Evolutionary conservation across 257 asterid genomes (phyloP).

Genomic region (Striga asiatica): DNA sequence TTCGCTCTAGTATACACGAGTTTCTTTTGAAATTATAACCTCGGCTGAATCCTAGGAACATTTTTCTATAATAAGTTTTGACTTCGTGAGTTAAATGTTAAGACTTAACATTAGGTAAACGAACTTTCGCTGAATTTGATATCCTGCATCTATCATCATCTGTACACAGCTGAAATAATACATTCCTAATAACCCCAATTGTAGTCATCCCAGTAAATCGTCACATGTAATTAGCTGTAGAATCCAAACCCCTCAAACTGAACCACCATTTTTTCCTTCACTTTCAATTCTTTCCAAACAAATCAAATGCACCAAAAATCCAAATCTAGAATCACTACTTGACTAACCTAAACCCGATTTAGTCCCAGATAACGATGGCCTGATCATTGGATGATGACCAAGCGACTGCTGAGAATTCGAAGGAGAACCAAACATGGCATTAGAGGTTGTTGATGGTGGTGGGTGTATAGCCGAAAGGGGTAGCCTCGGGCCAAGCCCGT

Average conservation of each 20-base stretch:
- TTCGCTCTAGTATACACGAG: too few species aligned
- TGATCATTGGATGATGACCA: conserved; percentile 52
- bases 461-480: conserved; percentile 82
- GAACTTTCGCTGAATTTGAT: too few species aligned
- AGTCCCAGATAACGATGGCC: conserved; percentile 68
- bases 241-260: background rate
- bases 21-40: too few species aligned
- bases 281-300: background rate
- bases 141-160: too few species aligned
- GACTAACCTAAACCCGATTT: conserved; percentile 61
- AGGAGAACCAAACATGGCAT: conserved; percentile 36
- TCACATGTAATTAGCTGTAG: conserved; percentile 17
- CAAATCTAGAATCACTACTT: background rate
- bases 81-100: too few species aligned
- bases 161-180: conserved; percentile 31
- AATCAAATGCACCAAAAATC: background rate
- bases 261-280: background rate
- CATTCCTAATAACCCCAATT: conserved; percentile 21
- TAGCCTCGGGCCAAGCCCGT: conserved; percentile 71
- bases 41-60: too few species aligned
- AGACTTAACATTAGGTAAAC: too few species aligned
- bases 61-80: too few species aligned
- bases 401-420: conserved; percentile 54
- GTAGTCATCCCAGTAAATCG: conserved; percentile 17
- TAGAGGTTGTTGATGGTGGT: conserved; percentile 48